A percentile compares a stretch with the other conserved stretches of the same genome.
Conservation (phyloP, 768 basidiomycete genomes). For the Suillus lakei region DNA sequence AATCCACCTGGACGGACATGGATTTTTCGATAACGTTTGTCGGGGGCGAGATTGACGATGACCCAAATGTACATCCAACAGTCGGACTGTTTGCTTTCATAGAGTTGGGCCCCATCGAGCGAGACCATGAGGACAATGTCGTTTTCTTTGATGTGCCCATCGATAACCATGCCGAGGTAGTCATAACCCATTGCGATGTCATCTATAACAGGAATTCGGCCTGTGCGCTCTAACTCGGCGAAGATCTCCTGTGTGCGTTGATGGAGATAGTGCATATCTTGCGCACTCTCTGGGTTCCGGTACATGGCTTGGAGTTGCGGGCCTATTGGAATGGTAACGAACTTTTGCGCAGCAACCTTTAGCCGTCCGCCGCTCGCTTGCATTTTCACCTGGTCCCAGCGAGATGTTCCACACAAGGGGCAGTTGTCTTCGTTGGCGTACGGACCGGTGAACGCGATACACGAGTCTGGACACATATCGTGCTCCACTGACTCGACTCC, state of each 20-base stretch:
- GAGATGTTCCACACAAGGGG: slow-evolving; percentile 33
- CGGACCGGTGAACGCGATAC: neutral
- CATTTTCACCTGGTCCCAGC: slow-evolving; percentile 4
- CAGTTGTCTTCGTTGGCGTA: slow-evolving; percentile 15
- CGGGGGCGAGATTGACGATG: slow-evolving; percentile 31
- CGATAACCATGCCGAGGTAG: slow-evolving; percentile 27
- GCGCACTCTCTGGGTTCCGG: slow-evolving; percentile 25
- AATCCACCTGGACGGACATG: slow-evolving; percentile 35
- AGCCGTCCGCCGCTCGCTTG: neutral
- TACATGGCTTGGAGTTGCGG: slow-evolving; percentile 47
- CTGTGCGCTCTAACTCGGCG: slow-evolving; percentile 22
- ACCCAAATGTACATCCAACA: slow-evolving; percentile 44
- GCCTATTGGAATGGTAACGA: slow-evolving; percentile 43
- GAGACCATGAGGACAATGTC: slow-evolving; percentile 43
- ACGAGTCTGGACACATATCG: neutral
- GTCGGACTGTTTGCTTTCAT: slow-evolving; percentile 45
- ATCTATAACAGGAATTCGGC: slow-evolving; percentile 20
- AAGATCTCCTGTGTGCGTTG: slow-evolving; percentile 19
- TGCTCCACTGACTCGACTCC: neutral
- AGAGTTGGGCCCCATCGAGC: slow-evolving; percentile 49
- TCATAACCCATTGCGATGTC: slow-evolving; percentile 39
- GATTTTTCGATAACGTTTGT: slow-evolving; percentile 35
- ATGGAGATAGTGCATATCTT: slow-evolving; percentile 31
- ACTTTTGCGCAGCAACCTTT: slow-evolving; percentile 18
- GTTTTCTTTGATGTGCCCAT: slow-evolving; percentile 24